phyloP scores from a whole-genome alignment of 179 eudicot species.

The Monotropa hypopitys region DNA sequence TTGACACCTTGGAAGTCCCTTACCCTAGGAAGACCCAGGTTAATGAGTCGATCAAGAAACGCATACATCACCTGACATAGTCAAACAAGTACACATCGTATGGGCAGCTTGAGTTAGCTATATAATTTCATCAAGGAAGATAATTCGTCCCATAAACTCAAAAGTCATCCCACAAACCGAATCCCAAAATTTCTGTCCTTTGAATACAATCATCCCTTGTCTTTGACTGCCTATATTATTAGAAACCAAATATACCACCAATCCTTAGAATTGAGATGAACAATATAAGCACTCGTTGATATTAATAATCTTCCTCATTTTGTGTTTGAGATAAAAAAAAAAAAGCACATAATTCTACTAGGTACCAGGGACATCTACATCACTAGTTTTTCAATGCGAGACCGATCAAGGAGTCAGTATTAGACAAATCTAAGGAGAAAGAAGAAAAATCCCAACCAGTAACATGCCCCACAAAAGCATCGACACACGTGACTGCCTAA shows the following conservation, averaged over 20 bases:
- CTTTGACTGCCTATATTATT: neutral
- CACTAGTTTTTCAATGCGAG: neutral
- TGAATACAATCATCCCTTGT: neutral
- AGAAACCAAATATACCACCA: neutral
- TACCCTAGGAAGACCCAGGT: slow-evolving; percentile 83
- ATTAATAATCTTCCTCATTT: neutral
- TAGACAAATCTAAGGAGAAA: neutral
- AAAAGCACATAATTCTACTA: neutral
- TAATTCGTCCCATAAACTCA: neutral
- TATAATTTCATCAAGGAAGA: neutral
- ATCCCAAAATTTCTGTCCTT: neutral
- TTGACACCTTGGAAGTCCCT: slow-evolving; percentile 93
- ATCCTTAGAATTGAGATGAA: neutral
- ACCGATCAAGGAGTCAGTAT: neutral
- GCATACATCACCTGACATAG: slow-evolving; percentile 69
- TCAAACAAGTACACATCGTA: neutral
- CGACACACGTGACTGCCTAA: neutral
- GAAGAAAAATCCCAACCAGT: neutral
- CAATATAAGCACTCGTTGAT: neutral
- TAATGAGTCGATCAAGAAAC: slow-evolving; percentile 84
- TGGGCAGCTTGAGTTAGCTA: neutral
- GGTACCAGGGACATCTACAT: neutral
- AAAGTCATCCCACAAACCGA: neutral
- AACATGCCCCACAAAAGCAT: neutral
- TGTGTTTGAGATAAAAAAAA: neutral